phyloP scores from a whole-genome alignment of 768 basidiomycete genomes.

The Calocybe indica region DNA sequence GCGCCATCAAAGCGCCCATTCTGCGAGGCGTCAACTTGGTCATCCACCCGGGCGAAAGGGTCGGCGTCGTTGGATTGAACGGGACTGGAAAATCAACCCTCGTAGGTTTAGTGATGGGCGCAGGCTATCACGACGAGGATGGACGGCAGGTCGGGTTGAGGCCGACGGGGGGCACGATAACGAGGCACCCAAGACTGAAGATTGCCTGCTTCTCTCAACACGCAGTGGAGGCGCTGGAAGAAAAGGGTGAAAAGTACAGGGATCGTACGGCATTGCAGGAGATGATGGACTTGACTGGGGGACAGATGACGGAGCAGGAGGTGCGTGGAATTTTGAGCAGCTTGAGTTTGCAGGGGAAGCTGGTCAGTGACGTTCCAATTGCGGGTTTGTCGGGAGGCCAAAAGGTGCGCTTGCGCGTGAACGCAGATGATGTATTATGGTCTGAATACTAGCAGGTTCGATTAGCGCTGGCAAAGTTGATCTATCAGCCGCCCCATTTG shows the following conservation, averaged over 20 bases:
- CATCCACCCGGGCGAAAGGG: constrained; percentile 19
- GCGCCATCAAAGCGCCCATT: constrained; percentile 10
- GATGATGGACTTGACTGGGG: constrained; percentile 11
- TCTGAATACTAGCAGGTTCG: constrained; percentile 28
- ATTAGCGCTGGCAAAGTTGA: constrained; percentile 49
- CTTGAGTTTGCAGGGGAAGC: constrained; percentile 37
- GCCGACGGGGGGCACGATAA: constrained; percentile 41
- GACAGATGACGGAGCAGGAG: constrained; percentile 28
- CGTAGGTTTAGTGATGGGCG: constrained; percentile 16
- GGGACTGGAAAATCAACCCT: constrained; percentile 43
- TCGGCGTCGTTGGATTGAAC: constrained; percentile 25
- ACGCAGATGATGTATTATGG: not conserved
- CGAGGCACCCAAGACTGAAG: constrained; percentile 43
- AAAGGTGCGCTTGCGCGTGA: constrained; percentile 23
- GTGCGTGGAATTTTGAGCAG: constrained; percentile 34
- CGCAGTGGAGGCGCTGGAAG: constrained; percentile 43
- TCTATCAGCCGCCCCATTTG: constrained; percentile 49
- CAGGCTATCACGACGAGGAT: constrained; percentile 1
- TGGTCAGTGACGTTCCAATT: constrained; percentile 35
- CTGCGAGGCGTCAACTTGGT: constrained; percentile 15
- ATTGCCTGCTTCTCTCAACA: constrained; percentile 63
- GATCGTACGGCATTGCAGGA: constrained; percentile 14
- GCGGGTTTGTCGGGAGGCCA: constrained; percentile 50
- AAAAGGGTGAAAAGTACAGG: constrained; percentile 19
- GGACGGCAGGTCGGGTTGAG: constrained; percentile 15